Evolutionary conservation across 2,329 filamentous ascomycete genomes (phyloP).

Genomic region (Phyllosticta ampelicida): DNA sequence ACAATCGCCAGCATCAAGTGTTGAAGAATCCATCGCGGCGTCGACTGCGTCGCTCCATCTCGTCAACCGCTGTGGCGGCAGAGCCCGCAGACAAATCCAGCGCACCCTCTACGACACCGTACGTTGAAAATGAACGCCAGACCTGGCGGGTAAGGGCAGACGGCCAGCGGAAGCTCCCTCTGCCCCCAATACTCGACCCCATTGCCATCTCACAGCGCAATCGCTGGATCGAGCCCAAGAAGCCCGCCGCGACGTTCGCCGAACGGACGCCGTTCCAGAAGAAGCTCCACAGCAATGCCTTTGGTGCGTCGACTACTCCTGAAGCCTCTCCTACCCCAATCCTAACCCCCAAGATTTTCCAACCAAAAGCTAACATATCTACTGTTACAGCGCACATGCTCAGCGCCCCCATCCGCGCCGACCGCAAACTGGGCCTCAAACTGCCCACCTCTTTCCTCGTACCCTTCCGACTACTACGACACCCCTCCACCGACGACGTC

Average conservation of each 20-base stretch:
- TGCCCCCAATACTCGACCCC: slow-evolving; percentile 40
- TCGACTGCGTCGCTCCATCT: neutral
- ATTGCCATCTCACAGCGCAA: slow-evolving; percentile 25
- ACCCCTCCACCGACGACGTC: slow-evolving; percentile 42
- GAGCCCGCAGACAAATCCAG: neutral
- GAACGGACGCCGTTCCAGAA: slow-evolving; percentile 41
- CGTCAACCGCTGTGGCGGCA: neutral
- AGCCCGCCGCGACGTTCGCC: slow-evolving; percentile 24
- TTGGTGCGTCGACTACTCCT: slow-evolving; percentile 40
- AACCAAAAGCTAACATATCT: neutral
- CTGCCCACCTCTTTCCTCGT: slow-evolving; percentile 55
- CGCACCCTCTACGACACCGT: slow-evolving; percentile 1
- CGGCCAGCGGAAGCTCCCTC: slow-evolving; percentile 29
- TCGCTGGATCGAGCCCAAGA: slow-evolving; percentile 30
- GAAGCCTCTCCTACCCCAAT: neutral
- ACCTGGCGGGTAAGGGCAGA: slow-evolving; percentile 24
- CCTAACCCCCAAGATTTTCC: neutral
- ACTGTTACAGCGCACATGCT: slow-evolving; percentile 47
- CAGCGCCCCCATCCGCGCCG: slow-evolving; percentile 48
- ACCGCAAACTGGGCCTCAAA: slow-evolving; percentile 36
- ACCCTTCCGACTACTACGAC: slow-evolving; percentile 45
- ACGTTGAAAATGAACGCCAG: slow-evolving; percentile 15
- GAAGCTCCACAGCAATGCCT: slow-evolving; percentile 51
- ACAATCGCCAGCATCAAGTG: neutral
- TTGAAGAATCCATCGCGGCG: neutral